Conservation (phyloP, 352 stramenopile genomes). For the Globisporangium takayamanum region DNA sequence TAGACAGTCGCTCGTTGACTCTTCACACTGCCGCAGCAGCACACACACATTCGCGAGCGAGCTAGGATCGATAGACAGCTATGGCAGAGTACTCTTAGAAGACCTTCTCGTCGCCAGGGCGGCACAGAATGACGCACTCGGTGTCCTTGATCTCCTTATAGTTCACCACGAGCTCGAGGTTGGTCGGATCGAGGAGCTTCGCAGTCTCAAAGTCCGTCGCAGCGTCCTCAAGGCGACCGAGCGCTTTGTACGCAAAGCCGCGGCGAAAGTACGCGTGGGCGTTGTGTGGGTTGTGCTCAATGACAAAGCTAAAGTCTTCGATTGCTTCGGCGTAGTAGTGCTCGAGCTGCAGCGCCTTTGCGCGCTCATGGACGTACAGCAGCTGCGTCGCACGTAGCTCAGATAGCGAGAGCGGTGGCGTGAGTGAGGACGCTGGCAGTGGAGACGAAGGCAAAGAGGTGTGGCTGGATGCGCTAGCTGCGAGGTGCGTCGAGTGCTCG, state of each 20-base stretch:
- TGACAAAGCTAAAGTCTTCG: conserved; percentile 67
- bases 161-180: conserved; percentile 69
- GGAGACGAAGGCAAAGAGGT: no score
- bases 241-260: conserved; percentile 60
- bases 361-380: conserved; percentile 65
- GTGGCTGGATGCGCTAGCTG: no score
- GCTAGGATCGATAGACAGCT: conserved; percentile 64
- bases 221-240: conserved; percentile 47
- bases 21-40: conserved; percentile 24
- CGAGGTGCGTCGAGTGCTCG: conserved; percentile 17
- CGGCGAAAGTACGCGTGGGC: conserved; percentile 80
- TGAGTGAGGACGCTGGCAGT: not conserved
- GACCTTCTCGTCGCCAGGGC: conserved; percentile 50
- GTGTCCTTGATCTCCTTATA: conserved; percentile 70
- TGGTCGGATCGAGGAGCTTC: conserved; percentile 51
- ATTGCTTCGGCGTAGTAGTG: conserved; percentile 59
- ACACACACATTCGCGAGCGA: conserved; percentile 47
- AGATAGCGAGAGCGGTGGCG: not conserved
- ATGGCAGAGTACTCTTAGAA: conserved; percentile 42
- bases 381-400: conserved; percentile 18
- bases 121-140: conserved; percentile 66
- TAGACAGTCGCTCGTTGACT: no score
- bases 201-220: conserved; percentile 69
- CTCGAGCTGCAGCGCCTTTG: conserved; percentile 75
- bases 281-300: conserved; percentile 68